Conservation (phyloP, 768 basidiomycete genomes). For the Lentinula guzmanii region DNA sequence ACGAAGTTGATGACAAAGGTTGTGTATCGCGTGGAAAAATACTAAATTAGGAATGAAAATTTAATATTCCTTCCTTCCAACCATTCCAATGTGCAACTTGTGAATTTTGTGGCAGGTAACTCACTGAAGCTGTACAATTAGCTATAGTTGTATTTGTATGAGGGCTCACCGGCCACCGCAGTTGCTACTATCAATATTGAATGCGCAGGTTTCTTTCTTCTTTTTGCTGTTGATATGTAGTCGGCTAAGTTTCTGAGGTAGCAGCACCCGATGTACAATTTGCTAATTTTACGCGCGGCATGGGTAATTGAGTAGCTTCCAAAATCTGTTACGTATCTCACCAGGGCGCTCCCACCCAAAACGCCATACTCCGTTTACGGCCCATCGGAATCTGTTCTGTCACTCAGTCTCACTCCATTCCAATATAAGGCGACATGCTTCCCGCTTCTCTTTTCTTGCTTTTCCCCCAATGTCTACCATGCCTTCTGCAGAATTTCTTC, state of each 20-base stretch:
- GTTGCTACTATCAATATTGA: background rate
- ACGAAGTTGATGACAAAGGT: background rate
- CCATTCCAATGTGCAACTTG: background rate
- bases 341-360: slow-evolving; percentile 18
- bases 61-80: too few relatives aligned
- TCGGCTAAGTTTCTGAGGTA: background rate
- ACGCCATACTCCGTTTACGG: slow-evolving; percentile 8
- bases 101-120: background rate
- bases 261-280: slow-evolving; percentile 5
- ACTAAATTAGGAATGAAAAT: background rate
- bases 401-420: slow-evolving; percentile 17
- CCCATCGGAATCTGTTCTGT: slow-evolving; percentile 22
- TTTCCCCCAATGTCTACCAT: slow-evolving; percentile 16
- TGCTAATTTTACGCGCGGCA: slow-evolving; percentile 10
- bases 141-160: background rate
- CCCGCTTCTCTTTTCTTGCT: background rate
- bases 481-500: slow-evolving; percentile 14
- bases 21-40: background rate
- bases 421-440: slow-evolving; percentile 21
- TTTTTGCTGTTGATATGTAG: background rate
- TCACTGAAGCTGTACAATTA: background rate
- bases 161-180: background rate
- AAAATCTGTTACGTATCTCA: slow-evolving; percentile 20
- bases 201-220: background rate
- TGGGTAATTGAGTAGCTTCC: background rate